phyloP scores from a whole-genome alignment of 2,329 filamentous ascomycete species.

The Waltergamsia citrina region DNA sequence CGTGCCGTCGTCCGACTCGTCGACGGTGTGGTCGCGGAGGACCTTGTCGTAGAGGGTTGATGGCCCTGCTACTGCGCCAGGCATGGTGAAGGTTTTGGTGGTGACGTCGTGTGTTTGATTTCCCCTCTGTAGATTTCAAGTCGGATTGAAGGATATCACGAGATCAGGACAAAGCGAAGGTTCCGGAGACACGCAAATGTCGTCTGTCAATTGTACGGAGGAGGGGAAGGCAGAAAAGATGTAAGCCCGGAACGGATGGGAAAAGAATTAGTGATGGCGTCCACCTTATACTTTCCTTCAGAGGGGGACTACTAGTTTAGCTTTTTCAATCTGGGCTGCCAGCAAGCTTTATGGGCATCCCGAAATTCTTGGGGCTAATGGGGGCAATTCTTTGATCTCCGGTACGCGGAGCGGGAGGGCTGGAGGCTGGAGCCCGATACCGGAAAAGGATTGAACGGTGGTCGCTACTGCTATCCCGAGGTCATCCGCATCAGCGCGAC shows the following conservation, averaged over 20 bases:
- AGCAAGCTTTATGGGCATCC: too few species aligned
- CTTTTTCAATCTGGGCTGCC: too few species aligned
- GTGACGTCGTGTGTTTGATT: background rate
- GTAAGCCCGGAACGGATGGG: background rate
- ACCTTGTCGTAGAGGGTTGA: conserved; percentile 97
- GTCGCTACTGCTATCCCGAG: background rate
- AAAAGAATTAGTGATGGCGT: too few species aligned
- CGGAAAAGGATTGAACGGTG: background rate
- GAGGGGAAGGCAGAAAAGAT: background rate
- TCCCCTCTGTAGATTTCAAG: too few species aligned
- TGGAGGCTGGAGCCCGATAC: conserved; percentile 1
- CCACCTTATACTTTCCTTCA: too few species aligned
- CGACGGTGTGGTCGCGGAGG: conserved; percentile 86
- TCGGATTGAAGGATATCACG: too few species aligned
- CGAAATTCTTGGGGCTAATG: too few species aligned
- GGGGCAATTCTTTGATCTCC: too few species aligned
- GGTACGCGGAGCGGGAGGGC: conserved; percentile 1
- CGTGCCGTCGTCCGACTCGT: conserved; percentile 90
- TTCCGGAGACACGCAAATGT: too few species aligned
- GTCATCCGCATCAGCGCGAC: background rate
- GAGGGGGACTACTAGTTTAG: too few species aligned
- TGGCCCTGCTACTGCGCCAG: conserved; percentile 59
- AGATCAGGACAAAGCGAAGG: background rate
- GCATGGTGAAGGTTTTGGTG: conserved; percentile 50
- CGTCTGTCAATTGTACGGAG: too few species aligned